These are phyloP conservation scores for Carex kokanica DNA, from an alignment of 176 grass and related monocot species.

Conservation along the genomic window DNA sequence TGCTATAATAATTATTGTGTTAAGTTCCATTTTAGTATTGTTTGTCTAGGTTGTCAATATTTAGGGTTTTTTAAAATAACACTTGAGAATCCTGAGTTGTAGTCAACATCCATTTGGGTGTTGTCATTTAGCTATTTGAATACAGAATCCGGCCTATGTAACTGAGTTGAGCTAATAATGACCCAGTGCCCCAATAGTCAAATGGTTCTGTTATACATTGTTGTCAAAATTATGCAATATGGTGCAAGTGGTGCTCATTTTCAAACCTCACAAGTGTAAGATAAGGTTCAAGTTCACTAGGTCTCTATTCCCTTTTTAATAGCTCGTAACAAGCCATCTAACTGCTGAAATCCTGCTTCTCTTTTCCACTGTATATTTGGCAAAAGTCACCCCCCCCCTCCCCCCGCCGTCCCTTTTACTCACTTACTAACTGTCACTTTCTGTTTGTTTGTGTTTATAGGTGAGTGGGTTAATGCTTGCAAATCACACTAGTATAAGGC, in stretches of 20 bases:
- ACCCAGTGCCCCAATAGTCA: background rate
- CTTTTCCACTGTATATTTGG: background rate
- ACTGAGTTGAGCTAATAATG: background rate
- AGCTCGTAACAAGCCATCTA: background rate
- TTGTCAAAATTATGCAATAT: background rate
- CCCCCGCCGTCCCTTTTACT: background rate
- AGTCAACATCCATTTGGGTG: background rate
- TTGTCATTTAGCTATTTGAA: background rate
- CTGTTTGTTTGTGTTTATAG: constrained; percentile 28
- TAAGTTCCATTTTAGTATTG: background rate
- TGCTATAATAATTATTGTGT: background rate
- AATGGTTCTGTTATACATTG: background rate
- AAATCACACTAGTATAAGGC: constrained; percentile 95
- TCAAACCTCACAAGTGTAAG: background rate
- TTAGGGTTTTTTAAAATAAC: background rate
- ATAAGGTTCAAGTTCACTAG: background rate
- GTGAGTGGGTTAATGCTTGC: constrained; percentile 97
- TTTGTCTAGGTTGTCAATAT: background rate
- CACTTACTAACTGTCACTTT: background rate
- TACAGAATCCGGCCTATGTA: background rate
- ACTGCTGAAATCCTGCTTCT: background rate
- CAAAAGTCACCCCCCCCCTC: too few relatives aligned
- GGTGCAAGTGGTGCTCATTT: background rate
- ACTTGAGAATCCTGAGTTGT: background rate
- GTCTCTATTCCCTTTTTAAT: background rate